These are phyloP conservation scores for Brassica napus DNA, from an alignment of 345 rosid species.

Conservation along the genomic window Da-Ae NC_063446.1:71460501-71461000, in stretches of 20 bases:
- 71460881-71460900: constrained; percentile 61
- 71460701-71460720: constrained; percentile 54
- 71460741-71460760: constrained; percentile 84
- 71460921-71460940: constrained; percentile 77
- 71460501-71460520: constrained; percentile 77
- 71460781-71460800: constrained; percentile 65
- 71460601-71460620: constrained; percentile 66
- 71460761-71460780: constrained; percentile 78
- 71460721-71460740: constrained; percentile 80
- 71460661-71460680: constrained; percentile 83
- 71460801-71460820: constrained; percentile 71
- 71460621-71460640: constrained; percentile 77
- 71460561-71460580: constrained; percentile 79
- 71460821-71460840: constrained; percentile 83
- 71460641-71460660: constrained; percentile 67
- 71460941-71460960: constrained; percentile 78
- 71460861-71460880: constrained; percentile 61
- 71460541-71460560: constrained; percentile 68
- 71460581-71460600: constrained; percentile 83
- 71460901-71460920: constrained; percentile 69
- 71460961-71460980: constrained; percentile 13
- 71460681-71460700: constrained; percentile 75
- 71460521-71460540: constrained; percentile 49
- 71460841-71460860: constrained; percentile 66
- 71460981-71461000: neutral